Conservation (phyloP, 1,284 basidiomycete genomes). For the Cutaneotrichosporon cyanovorans region DNA sequence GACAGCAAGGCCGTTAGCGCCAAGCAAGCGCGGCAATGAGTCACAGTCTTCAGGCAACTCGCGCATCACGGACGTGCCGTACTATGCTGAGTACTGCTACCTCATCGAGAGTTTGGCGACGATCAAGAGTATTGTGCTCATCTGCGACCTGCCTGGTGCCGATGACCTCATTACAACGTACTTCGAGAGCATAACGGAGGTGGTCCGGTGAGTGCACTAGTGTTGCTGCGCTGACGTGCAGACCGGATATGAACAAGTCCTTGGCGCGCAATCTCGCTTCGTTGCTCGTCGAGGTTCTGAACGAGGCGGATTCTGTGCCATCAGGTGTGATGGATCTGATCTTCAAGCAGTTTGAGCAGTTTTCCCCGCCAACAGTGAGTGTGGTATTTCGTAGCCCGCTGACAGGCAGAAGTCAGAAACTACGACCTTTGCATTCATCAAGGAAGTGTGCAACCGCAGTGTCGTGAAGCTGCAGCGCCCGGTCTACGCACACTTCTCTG, state of each 20-base stretch:
- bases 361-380: slow-evolving; percentile 41
- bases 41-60: slow-evolving; percentile 12
- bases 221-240: slow-evolving; percentile 34
- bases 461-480: slow-evolving; percentile 82
- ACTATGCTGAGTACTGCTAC: slow-evolving; percentile 86
- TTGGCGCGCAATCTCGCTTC: slow-evolving; percentile 81
- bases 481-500: slow-evolving; percentile 84
- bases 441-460: slow-evolving; percentile 75
- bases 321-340: slow-evolving; percentile 70
- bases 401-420: slow-evolving; percentile 60
- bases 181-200: slow-evolving; percentile 72
- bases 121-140: slow-evolving; percentile 88
- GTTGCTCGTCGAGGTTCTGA: slow-evolving; percentile 80
- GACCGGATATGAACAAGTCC: slow-evolving; percentile 70
- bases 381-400: neutral
- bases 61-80: slow-evolving; percentile 47
- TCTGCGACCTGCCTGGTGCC: slow-evolving; percentile 79
- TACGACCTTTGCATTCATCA: slow-evolving; percentile 74
- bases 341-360: slow-evolving; percentile 76
- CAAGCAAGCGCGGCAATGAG: slow-evolving; percentile 9
- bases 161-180: slow-evolving; percentile 79
- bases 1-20: neutral
- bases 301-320: slow-evolving; percentile 71
- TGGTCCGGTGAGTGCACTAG: slow-evolving; percentile 53
- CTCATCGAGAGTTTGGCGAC: slow-evolving; percentile 84